phyloP scores from a whole-genome alignment of 2,329 filamentous ascomycete genomes.

The Arthrobotrys musiformis region DNA sequence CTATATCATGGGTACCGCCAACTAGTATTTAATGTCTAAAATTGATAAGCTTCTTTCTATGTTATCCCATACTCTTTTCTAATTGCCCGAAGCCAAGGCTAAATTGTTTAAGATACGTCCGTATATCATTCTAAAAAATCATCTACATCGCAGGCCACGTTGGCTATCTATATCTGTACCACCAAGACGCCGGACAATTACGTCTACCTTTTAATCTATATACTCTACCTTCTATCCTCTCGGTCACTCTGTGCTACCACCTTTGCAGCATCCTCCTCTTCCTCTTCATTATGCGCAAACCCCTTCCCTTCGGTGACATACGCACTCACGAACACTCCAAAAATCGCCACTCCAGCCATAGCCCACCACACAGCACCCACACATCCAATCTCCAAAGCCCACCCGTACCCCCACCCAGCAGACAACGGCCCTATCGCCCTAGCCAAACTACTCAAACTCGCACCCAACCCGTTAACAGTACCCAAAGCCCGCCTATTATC shows the following conservation, averaged over 20 bases:
- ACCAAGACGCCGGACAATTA: neutral
- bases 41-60: neutral
- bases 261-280: constrained; percentile 34
- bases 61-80: neutral
- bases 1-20: neutral
- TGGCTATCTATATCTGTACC: too few relatives aligned
- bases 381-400: constrained; percentile 65
- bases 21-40: constrained; percentile 22
- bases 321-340: constrained; percentile 58
- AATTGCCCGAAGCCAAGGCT: too few relatives aligned
- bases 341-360: constrained; percentile 59
- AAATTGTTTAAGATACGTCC: too few relatives aligned
- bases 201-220: neutral
- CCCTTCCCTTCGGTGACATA: constrained; percentile 57
- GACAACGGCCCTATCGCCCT: constrained; percentile 67
- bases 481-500: constrained; percentile 71
- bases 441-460: constrained; percentile 66
- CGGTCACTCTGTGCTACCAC: neutral
- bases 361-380: constrained; percentile 67
- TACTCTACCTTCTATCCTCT: neutral
- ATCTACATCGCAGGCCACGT: too few relatives aligned
- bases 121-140: too few relatives aligned
- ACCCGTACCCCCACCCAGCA: constrained; percentile 67
- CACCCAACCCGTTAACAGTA: constrained; percentile 69
- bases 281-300: constrained; percentile 46